Percentiles rank a stretch among this genome's conserved stretches.
Conservation (phyloP, 768 basidiomycete genomes). For the Collybiopsis confluens region DNA sequence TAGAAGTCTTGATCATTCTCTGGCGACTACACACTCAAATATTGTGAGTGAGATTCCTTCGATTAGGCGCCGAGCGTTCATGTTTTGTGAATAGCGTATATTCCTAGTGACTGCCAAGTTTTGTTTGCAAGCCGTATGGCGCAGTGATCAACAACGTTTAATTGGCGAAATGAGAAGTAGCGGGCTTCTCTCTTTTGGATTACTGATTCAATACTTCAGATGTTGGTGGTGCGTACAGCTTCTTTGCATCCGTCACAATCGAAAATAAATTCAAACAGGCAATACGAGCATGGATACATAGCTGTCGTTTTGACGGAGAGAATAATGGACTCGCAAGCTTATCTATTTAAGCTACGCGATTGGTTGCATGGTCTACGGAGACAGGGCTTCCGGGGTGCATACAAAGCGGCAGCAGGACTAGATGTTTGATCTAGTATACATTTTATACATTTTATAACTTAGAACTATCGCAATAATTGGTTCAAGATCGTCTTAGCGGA, state of each 20-base stretch:
- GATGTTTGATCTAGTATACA: background rate
- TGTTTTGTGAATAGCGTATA: conserved; percentile 65
- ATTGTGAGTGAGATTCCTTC: conserved; percentile 29
- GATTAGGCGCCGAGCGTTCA: background rate
- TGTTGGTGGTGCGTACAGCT: conserved; percentile 82
- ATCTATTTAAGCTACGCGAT: conserved; percentile 45
- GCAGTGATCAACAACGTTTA: conserved; percentile 52
- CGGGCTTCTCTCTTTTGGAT: conserved; percentile 45
- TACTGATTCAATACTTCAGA: conserved; percentile 46
- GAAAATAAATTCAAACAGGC: conserved; percentile 40
- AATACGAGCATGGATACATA: conserved; percentile 50
- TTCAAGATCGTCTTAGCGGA: conserved; percentile 48
- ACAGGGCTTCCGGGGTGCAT: conserved; percentile 61
- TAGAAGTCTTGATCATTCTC: conserved; percentile 75
- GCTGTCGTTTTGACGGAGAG: conserved; percentile 51
- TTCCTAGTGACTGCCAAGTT: conserved; percentile 91
- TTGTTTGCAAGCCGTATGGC: conserved; percentile 78
- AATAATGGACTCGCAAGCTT: conserved; percentile 61
- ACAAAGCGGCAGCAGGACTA: conserved; percentile 64
- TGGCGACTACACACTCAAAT: conserved; percentile 84
- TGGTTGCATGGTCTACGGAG: conserved; percentile 65
- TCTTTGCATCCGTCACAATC: too few species aligned
- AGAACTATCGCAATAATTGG: conserved; percentile 14
- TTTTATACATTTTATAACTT: background rate
- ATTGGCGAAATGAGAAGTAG: conserved; percentile 41